A percentile compares a stretch with the other conserved stretches of the same genome.
phyloP scores from a whole-genome alignment of 139 green algal genomes.

The Tetraselmis striata region DNA sequence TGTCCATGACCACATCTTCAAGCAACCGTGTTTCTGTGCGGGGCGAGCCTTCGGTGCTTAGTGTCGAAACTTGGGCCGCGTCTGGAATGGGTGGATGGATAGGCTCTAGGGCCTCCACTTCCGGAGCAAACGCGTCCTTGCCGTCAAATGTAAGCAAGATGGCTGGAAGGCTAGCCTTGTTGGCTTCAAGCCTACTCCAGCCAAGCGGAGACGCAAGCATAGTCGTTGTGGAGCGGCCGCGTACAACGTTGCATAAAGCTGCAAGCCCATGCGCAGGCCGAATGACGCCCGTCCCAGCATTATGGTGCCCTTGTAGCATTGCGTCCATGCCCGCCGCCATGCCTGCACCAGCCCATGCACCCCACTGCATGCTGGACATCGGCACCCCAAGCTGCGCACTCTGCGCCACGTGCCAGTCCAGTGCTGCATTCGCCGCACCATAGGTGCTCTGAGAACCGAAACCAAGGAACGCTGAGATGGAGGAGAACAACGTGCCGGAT shows the following conservation, averaged over 20 bases:
- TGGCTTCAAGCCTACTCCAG: not conserved
- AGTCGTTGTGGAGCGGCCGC: not conserved
- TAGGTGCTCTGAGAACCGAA: conserved; percentile 17
- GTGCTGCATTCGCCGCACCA: conserved; percentile 28
- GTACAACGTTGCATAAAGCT: not conserved
- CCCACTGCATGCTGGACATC: conserved; percentile 37
- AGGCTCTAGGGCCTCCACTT: too few relatives aligned
- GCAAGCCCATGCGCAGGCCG: not conserved
- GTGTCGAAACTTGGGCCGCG: too few relatives aligned
- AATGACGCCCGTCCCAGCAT: not conserved
- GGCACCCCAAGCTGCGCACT: conserved; percentile 16
- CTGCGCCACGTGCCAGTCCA: conserved; percentile 17
- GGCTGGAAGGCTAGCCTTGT: not conserved
- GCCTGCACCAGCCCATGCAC: conserved; percentile 34
- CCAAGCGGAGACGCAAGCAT: not conserved
- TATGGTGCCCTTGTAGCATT: conserved; percentile 2
- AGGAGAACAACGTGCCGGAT: not conserved
- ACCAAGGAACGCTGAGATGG: not conserved
- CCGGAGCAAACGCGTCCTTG: too few relatives aligned
- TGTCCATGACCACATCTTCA: too few relatives aligned
- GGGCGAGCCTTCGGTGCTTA: too few relatives aligned
- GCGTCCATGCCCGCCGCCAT: conserved; percentile 43
- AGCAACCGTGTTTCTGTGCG: too few relatives aligned
- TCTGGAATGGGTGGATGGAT: too few relatives aligned
- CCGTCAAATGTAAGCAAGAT: not conserved